Conservation (phyloP, 495 filamentous ascomycete genomes). For the Usnea hakonensis region DNA sequence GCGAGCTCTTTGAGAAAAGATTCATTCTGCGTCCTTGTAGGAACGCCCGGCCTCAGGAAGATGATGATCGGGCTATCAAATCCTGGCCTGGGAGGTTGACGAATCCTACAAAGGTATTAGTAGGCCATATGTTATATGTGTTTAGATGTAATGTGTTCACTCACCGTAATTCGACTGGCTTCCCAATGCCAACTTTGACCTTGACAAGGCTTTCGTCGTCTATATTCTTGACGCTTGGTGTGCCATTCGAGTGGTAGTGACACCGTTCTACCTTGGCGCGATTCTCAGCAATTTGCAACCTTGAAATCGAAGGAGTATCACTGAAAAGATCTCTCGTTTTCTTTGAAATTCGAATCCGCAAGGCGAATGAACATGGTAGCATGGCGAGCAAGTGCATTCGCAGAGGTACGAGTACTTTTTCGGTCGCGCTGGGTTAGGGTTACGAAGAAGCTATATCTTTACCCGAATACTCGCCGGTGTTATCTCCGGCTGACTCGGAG, state of each 20-base stretch:
- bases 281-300: background rate
- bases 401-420: no score
- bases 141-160: background rate
- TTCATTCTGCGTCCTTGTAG: background rate
- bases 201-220: background rate
- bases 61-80: constrained; percentile 26
- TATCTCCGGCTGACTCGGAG: background rate
- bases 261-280: background rate
- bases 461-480: background rate
- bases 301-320: background rate
- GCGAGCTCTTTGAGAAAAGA: constrained; percentile 16
- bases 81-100: constrained; percentile 16
- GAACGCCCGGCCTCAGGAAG: constrained; percentile 29
- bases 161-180: background rate
- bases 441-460: no score
- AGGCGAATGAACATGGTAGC: no score
- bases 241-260: background rate
- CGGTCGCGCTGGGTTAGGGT: no score
- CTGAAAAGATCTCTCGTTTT: background rate
- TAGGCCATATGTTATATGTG: background rate
- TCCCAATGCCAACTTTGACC: background rate
- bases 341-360: background rate
- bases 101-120: constrained; percentile 14
- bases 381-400: no score
- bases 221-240: background rate